Base-by-base conservation (phyloP, 305 asterid species). In the Fraxinus albicans region DNA sequence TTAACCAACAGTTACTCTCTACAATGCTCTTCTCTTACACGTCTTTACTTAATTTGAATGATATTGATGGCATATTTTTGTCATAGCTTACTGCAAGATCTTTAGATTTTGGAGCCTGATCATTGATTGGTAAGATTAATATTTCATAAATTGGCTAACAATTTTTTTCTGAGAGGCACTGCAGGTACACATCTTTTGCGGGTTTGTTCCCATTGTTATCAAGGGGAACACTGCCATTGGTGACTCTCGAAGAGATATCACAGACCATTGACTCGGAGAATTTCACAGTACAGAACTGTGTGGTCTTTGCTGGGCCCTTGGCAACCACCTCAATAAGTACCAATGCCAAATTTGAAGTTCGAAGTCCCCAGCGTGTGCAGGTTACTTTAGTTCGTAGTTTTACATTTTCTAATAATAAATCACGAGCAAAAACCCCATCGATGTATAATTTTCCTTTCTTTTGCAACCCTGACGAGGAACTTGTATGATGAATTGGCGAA, bases 291-390 rank as follows among this genome's bases (percentile, higher is more conserved):
- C 93, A 94, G 88, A 95, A 95, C 84, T 90, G 93, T 1, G 93
- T 95, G 17, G 81, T 86, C 81, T 95, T 95, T 85, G 76, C 97
- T 13, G 97, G 97, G 25, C 98, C 98, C 38, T 85, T 90, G 72
- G 90, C 98, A 33, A 86, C 95, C 84, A 92, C 98, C 88, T 87
- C 95, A n/a, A 84, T 96, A 81, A 85, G 91, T 10, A 91, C 97
- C 86, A 96, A 90, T 21, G 98, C 99, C 77, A 96, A 94, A 87
- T 96, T 92, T 53, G 99, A 96, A 91, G 94, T 96, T 84, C 91
- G 95, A 81, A 96, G 99, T 86, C 99, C 99, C 67, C 92, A 93
- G 78, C 92, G 99, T 29, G 98, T 96, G 82, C 99, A 95, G 96
- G 99, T 95, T 73, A 67, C 17, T 67, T 38, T 13, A 69, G 73